Percentiles rank a stretch among this genome's conserved stretches.
Conservation (phyloP, 2,329 filamentous ascomycete genomes). For the Cladophialophora exuberans region DNA sequence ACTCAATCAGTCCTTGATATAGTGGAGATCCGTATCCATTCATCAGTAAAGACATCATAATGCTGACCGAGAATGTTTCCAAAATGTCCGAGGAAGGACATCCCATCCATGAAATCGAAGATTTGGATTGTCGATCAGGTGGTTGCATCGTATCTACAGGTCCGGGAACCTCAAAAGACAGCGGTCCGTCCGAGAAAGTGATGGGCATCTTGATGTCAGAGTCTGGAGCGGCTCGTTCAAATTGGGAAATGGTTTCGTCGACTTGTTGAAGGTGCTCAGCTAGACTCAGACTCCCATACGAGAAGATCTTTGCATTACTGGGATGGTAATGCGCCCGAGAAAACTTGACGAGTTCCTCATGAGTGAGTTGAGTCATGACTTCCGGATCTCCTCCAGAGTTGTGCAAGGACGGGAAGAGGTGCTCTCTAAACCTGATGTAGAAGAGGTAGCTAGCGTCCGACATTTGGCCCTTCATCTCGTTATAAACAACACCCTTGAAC, state of each 20-base stretch:
- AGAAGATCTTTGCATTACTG: conserved; percentile 94
- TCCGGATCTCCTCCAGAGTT: conserved; percentile 96
- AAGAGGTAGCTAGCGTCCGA: conserved; percentile 95
- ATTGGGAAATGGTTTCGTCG: conserved; percentile 71
- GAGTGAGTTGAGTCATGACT: conserved; percentile 93
- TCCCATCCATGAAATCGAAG: conserved; percentile 89
- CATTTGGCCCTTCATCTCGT: conserved; percentile 99
- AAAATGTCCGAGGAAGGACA: conserved; percentile 80
- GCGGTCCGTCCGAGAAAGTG: conserved; percentile 67
- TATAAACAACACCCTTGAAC: conserved; percentile 98
- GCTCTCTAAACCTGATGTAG: conserved; percentile 93
- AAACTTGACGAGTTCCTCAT: conserved; percentile 84
- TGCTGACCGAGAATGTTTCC: conserved; percentile 83
- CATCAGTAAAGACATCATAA: conserved; percentile 82
- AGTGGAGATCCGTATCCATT: conserved; percentile 95
- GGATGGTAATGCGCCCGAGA: conserved; percentile 95
- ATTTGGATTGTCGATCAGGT: conserved; percentile 86
- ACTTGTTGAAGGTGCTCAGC: conserved; percentile 79
- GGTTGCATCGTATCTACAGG: conserved; percentile 87
- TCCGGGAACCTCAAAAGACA: conserved; percentile 72
- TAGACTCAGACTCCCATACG: conserved; percentile 91
- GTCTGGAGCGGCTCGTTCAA: conserved; percentile 71
- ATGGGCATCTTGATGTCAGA: conserved; percentile 76
- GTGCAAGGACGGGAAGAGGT: conserved; percentile 90
- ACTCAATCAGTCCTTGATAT: conserved; percentile 85